phyloP scores from a whole-genome alignment of 805 yeast genomes.

The Candida yuanshanica region DNA sequence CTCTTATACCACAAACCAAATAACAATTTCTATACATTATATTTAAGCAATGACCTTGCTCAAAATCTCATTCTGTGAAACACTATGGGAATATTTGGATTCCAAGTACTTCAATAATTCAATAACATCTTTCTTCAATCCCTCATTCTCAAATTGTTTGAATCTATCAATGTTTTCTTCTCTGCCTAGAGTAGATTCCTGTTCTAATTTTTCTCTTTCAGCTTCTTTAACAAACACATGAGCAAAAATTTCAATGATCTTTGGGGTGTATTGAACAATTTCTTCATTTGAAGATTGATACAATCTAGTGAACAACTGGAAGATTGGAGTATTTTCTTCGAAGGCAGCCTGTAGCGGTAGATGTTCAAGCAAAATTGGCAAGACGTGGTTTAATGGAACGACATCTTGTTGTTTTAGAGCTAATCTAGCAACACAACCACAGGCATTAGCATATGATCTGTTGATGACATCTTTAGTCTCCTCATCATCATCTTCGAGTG shows the following conservation, averaged over 20 bases:
- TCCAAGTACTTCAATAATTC: conserved; percentile 71
- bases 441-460: conserved; percentile 87
- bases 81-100: conserved; percentile 55
- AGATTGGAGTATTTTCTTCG: conserved; percentile 91
- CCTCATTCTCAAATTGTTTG: conserved; percentile 73
- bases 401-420: conserved; percentile 62
- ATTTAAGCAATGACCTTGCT: conserved; percentile 26
- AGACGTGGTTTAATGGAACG: conserved; percentile 72
- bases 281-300: conserved; percentile 57
- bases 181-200: conserved; percentile 78
- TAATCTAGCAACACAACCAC: conserved; percentile 96
- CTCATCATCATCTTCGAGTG: conserved; percentile 55
- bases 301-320: conserved; percentile 66
- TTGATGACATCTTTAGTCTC: conserved; percentile 74
- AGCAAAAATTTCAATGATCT: conserved; percentile 62
- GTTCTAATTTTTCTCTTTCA: conserved; percentile 62
- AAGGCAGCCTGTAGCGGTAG: conserved; percentile 84
- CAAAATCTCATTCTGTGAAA: conserved; percentile 38
- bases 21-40: neutral
- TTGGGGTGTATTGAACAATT: conserved; percentile 49
- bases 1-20: too few species aligned
- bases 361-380: conserved; percentile 68
- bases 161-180: conserved; percentile 73
- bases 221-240: conserved; percentile 68
- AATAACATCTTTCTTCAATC: conserved; percentile 56